phyloP scores from a whole-genome alignment of 2,329 filamentous ascomycete genomes.

The Trichoderma asperellum region DNA sequence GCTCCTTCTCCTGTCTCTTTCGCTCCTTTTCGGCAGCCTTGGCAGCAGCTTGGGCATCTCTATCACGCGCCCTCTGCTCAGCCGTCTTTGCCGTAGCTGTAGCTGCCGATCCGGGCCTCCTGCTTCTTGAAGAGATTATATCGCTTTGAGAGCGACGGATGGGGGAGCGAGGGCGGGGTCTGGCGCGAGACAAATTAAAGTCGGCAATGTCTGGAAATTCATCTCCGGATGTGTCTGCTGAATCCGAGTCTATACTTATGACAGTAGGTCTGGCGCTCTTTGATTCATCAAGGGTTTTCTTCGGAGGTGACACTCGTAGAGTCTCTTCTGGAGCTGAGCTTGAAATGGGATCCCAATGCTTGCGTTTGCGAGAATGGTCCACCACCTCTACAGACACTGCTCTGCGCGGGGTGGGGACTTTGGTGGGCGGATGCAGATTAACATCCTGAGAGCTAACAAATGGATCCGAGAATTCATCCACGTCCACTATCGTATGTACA shows the following conservation, averaged over 20 bases:
- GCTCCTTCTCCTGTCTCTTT: conserved; percentile 60
- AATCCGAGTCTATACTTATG: conserved; percentile 45
- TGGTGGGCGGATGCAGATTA: neutral
- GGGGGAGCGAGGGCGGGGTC: conserved; percentile 32
- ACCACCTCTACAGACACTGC: conserved; percentile 13
- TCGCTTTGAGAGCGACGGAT: conserved; percentile 42
- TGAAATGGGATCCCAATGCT: conserved; percentile 53
- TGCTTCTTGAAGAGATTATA: conserved; percentile 32
- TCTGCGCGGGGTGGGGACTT: conserved; percentile 8
- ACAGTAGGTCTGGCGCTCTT: conserved; percentile 29
- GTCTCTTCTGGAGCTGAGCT: conserved; percentile 54
- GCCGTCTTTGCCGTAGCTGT: conserved; percentile 38
- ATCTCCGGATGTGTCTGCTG: conserved; percentile 44
- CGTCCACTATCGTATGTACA: neutral
- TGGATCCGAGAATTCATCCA: conserved; percentile 23
- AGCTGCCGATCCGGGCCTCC: conserved; percentile 31
- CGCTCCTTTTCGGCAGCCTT: conserved; percentile 59
- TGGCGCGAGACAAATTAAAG: conserved; percentile 43
- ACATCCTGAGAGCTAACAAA: conserved; percentile 33
- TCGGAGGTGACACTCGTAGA: conserved; percentile 31
- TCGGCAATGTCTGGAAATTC: conserved; percentile 54
- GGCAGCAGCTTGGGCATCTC: conserved; percentile 50
- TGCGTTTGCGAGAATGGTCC: neutral
- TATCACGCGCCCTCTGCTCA: conserved; percentile 48
- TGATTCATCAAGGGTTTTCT: conserved; percentile 26